Evolutionary conservation across 129 eudicot genomes (phyloP).

Genomic region (Tagetes erecta): DNA sequence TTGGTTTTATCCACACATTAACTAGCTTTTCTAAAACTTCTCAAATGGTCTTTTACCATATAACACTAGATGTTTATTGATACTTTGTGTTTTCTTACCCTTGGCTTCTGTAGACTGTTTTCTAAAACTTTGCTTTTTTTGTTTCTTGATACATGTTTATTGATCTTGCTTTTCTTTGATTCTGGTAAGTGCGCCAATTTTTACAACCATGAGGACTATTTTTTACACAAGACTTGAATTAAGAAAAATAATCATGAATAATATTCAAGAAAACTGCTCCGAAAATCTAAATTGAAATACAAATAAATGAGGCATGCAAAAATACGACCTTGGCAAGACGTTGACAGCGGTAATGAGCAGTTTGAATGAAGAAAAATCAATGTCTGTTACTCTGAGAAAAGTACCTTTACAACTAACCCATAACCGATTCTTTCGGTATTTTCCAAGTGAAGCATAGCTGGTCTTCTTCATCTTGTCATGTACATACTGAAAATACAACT

Average conservation of each 20-base stretch:
- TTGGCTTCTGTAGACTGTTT: no score
- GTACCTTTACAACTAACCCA: constrained; percentile 30
- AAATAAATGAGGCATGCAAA: constrained; percentile 20
- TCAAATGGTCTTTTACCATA: no score
- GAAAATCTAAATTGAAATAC: background rate
- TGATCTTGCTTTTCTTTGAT: background rate
- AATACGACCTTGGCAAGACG: constrained; percentile 23
- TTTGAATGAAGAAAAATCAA: constrained; percentile 19
- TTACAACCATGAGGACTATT: background rate
- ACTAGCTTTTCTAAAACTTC: no score
- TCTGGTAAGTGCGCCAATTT: background rate
- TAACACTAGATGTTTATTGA: no score
- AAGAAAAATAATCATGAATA: background rate
- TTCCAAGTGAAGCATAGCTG: constrained; percentile 15
- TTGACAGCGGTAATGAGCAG: constrained; percentile 8
- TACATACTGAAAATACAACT: background rate
- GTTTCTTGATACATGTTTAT: no score
- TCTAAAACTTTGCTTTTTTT: no score
- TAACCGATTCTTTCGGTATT: constrained; percentile 14
- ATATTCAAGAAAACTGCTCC: background rate
- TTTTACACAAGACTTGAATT: background rate
- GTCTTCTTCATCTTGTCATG: constrained; percentile 5
- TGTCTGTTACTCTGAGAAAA: constrained; percentile 18
- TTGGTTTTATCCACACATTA: no score
- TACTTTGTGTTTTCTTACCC: no score